Conservation (phyloP, 2,329 filamentous ascomycete genomes). For the Microsporum ferrugineum region DNA sequence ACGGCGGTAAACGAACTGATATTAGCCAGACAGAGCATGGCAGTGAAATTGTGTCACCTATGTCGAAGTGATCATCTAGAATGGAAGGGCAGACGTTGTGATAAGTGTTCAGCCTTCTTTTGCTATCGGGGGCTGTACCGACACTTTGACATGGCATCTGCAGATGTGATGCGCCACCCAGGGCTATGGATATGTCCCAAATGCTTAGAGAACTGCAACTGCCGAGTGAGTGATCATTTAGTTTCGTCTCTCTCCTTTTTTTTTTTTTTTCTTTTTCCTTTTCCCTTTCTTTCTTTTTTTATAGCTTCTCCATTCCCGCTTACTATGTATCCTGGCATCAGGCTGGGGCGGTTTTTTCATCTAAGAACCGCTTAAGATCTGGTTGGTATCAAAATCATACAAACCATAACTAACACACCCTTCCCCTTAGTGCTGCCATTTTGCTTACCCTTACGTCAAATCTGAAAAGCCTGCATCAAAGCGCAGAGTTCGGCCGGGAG, state of each 20-base stretch:
- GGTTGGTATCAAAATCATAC: slow-evolving; percentile 1
- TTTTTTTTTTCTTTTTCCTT: neutral
- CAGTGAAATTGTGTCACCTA: slow-evolving; percentile 24
- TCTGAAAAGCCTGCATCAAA: slow-evolving; percentile 25
- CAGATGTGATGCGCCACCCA: slow-evolving; percentile 22
- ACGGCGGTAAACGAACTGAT: slow-evolving; percentile 24
- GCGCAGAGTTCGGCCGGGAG: slow-evolving; percentile 23
- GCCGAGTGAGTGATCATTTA: slow-evolving; percentile 15
- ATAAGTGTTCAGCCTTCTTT: slow-evolving; percentile 27
- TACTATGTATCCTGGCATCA: neutral
- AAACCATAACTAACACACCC: neutral
- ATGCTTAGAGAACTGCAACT: slow-evolving; percentile 26
- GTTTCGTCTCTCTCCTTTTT: neutral
- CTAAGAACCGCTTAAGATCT: neutral
- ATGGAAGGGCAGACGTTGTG: slow-evolving; percentile 27
- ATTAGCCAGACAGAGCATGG: slow-evolving; percentile 17
- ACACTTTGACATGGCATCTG: slow-evolving; percentile 26
- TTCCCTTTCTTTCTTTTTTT: neutral
- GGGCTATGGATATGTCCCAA: slow-evolving; percentile 26
- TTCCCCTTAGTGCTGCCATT: slow-evolving; percentile 23
- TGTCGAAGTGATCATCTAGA: slow-evolving; percentile 26
- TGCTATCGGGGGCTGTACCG: slow-evolving; percentile 28
- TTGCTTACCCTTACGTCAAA: slow-evolving; percentile 24
- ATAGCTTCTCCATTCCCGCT: neutral
- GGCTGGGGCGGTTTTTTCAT: neutral